Conservation (phyloP, 371 early-diverging fungal species). For the Apophysomyces sp. region DNA sequence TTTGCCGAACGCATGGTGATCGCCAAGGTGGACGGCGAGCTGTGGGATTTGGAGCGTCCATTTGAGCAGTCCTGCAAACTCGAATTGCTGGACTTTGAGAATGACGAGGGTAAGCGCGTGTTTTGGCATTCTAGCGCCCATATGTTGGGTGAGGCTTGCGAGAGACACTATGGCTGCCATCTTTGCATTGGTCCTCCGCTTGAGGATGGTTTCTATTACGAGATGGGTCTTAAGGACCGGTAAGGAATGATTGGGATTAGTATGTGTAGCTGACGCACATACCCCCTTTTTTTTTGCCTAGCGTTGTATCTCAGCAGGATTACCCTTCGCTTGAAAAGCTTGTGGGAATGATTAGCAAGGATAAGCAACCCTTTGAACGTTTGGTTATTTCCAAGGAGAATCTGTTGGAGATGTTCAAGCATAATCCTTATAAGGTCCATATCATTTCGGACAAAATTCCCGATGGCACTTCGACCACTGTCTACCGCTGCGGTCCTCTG, state of each 20-base stretch:
- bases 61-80: constrained; percentile 81
- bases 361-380: constrained; percentile 96
- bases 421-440: constrained; percentile 96
- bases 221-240: constrained; percentile 87
- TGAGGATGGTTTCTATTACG: constrained; percentile 99
- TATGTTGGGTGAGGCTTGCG: constrained; percentile 98
- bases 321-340: constrained; percentile 86
- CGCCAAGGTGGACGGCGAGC: constrained; percentile 93
- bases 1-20: constrained; percentile 91
- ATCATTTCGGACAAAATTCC: constrained; percentile 92
- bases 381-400: constrained; percentile 88
- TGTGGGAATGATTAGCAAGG: constrained; percentile 88
- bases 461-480: constrained; percentile 95
- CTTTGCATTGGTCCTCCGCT: constrained; percentile 98
- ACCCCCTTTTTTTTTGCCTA: constrained; percentile 18
- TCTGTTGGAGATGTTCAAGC: constrained; percentile 97
- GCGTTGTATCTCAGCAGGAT: constrained; percentile 80
- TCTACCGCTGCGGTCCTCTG: constrained; percentile 98
- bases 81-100: constrained; percentile 96
- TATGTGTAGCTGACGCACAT: not conserved
- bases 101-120: constrained; percentile 92
- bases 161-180: constrained; percentile 94
- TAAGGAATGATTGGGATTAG: constrained; percentile 11
- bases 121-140: constrained; percentile 99
- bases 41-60: constrained; percentile 94